Conservation (phyloP, 2,329 filamentous ascomycete genomes). For the Epichloe gansuensis region DNA sequence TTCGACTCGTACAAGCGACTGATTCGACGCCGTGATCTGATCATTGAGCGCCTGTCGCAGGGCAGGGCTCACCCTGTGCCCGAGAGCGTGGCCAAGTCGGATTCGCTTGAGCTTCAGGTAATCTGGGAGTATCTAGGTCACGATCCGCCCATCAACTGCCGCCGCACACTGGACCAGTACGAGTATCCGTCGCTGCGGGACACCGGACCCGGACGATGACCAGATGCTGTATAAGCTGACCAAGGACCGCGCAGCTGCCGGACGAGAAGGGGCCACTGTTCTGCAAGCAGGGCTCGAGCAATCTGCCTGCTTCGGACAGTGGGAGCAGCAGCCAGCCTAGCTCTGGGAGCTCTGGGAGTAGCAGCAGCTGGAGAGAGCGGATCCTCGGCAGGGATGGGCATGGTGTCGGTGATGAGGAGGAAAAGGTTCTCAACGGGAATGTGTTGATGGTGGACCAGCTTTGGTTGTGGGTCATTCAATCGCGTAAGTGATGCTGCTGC, state of each 20-base stretch:
- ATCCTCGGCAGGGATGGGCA: constrained; percentile 10
- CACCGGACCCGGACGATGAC: constrained; percentile 51
- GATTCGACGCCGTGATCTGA: constrained; percentile 41
- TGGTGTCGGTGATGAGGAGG: constrained; percentile 18
- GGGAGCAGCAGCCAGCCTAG: constrained; percentile 14
- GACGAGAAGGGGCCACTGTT: constrained; percentile 14
- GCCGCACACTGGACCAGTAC: constrained; percentile 51
- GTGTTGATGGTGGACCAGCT: constrained; percentile 56
- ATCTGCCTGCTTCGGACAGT: constrained; percentile 15
- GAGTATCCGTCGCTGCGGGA: constrained; percentile 50
- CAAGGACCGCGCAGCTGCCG: constrained; percentile 28
- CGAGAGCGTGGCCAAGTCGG: constrained; percentile 37
- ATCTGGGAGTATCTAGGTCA: constrained; percentile 52
- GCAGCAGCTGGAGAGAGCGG: constrained; percentile 16
- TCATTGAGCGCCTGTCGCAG: constrained; percentile 38
- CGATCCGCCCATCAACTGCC: constrained; percentile 48
- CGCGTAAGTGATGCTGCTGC: constrained; percentile 25
- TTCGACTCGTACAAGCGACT: constrained; percentile 52
- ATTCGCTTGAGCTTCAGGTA: constrained; percentile 44
- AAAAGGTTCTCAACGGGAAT: constrained; percentile 38
- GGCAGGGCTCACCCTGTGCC: constrained; percentile 45
- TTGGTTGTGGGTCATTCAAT: constrained; percentile 49
- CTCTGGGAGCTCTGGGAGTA: constrained; percentile 10
- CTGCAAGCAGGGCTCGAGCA: constrained; percentile 19
- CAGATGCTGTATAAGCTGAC: constrained; percentile 58